Percentiles rank a stretch among this genome's conserved stretches.
These are phyloP conservation scores for Aspergillus leporis DNA, from an alignment of 495 filamentous ascomycete genomes.

Conservation along the genomic window DNA sequence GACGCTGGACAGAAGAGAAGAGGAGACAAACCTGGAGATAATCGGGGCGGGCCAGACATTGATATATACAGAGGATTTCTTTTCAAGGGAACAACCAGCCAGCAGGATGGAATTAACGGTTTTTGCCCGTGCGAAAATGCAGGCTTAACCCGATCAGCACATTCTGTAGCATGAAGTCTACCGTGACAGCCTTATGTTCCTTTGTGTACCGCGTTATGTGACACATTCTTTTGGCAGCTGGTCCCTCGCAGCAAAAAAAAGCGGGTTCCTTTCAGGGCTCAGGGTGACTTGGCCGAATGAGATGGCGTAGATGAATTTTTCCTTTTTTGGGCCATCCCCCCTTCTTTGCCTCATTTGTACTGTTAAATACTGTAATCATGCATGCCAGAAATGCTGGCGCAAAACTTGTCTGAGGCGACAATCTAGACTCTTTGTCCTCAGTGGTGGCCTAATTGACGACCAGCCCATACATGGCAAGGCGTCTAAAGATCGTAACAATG, in stretches of 20 bases:
- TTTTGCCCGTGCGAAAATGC: constrained; percentile 19
- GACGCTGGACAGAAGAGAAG: constrained; percentile 15
- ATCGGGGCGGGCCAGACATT: not conserved
- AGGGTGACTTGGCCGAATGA: constrained; percentile 12
- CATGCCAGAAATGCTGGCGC: not conserved
- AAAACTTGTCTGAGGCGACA: not conserved
- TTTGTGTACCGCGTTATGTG: constrained; percentile 17
- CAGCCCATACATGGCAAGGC: not conserved
- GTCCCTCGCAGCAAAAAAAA: constrained; percentile 11
- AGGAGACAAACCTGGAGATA: constrained; percentile 6
- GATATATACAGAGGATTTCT: not conserved
- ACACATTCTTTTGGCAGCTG: constrained; percentile 22
- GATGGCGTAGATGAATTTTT: not conserved
- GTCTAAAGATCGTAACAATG: not conserved
- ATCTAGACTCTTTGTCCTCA: not conserved
- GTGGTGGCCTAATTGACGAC: not conserved
- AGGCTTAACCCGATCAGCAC: constrained; percentile 18
- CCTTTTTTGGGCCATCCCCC: not conserved
- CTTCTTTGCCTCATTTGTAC: not conserved
- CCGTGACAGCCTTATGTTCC: constrained; percentile 18
- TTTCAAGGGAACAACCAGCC: not conserved
- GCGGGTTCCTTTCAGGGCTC: constrained; percentile 2
- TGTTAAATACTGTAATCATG: not conserved
- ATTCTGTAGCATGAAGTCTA: constrained; percentile 19
- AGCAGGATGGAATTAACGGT: constrained; percentile 12